These are phyloP conservation scores for Pochonia chlamydosporia DNA, from an alignment of 2,329 filamentous ascomycete species.

Conservation along the genomic window DNA sequence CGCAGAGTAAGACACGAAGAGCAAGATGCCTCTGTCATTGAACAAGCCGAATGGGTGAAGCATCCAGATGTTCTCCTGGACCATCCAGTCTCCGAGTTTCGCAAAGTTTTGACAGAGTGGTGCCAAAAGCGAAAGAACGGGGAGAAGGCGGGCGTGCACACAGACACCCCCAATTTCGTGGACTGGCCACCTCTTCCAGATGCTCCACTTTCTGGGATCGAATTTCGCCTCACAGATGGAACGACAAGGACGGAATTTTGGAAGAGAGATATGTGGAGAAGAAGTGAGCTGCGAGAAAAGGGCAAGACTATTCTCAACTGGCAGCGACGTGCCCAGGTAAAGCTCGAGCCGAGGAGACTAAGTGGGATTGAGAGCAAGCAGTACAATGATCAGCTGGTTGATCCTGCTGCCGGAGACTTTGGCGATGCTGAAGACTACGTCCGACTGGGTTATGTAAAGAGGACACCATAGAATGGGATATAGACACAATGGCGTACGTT, in stretches of 20 bases:
- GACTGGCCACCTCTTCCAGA: conserved; percentile 5
- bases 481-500: too few relatives aligned
- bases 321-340: conserved; percentile 13
- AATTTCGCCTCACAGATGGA: neutral
- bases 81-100: conserved; percentile 21
- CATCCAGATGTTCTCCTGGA: conserved; percentile 27
- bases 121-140: conserved; percentile 9
- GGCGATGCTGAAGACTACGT: too few relatives aligned
- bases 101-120: conserved; percentile 21
- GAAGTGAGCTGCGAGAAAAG: conserved; percentile 1
- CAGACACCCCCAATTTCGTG: conserved; percentile 3
- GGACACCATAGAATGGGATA: too few relatives aligned
- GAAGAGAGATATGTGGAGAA: neutral
- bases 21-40: conserved; percentile 15
- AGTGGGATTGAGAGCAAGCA: too few relatives aligned
- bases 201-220: conserved; percentile 1
- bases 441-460: too few relatives aligned
- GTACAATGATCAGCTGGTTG: too few relatives aligned
- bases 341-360: too few relatives aligned
- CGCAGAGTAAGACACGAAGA: conserved; percentile 18
- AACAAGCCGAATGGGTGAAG: conserved; percentile 21
- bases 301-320: conserved; percentile 12
- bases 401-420: too few relatives aligned
- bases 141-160: conserved; percentile 7
- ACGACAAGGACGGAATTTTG: conserved; percentile 2